Evolutionary conservation across 768 basidiomycete genomes (phyloP), one percentile per base, ranked within the genome.

Genomic region (Mrakia frigida): DNA sequence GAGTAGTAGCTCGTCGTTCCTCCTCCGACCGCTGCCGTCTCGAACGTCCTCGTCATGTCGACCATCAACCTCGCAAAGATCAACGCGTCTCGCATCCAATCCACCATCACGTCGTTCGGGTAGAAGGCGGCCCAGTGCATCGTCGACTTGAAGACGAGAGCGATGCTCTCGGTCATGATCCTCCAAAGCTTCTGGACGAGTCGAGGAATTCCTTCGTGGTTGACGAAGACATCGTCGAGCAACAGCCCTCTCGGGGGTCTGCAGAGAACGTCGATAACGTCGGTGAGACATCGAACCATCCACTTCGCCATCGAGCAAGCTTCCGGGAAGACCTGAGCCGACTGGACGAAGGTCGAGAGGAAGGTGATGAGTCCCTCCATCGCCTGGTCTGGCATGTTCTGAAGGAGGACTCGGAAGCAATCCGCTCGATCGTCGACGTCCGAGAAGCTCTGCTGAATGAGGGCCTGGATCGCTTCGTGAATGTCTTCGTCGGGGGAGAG

Each of bases 1-100:
- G 65, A 37, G 37, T 68, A 68, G 65, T 37, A 68, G 65, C 25
- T 53, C 60, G 75, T 83, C 79, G 52, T 81, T 18, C 73, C 83
- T 74, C 74, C 82, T 16, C 84, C 82, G 67, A 87, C 83, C 14
- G 90, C 90, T 37, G 85, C 86, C 18, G 67, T 70, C 82, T 96
- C 94, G 78, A 99, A 89, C 16, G 90, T 88, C 60, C 89, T 85
- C 84, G 93, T 88, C 79, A 93, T 90, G 3, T 89, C 90, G 67
- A 97, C 84, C 86, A 97, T 87, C 80, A 95, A 92, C 79, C 91
- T 85, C 13, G 91, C 94, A 80, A 97, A 94, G 79, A 98, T 94
- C 71, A 98, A 86, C 3, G 95, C 97, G 82, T 98, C 97, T 74
- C 95, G 89, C 97, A 99, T 98, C 97, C 97, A 99, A 43, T 89